Evolutionary conservation across 257 asterid genomes (phyloP), one percentile per base, ranked within the genome.

Genomic region (Capsicum pubescens): DNA sequence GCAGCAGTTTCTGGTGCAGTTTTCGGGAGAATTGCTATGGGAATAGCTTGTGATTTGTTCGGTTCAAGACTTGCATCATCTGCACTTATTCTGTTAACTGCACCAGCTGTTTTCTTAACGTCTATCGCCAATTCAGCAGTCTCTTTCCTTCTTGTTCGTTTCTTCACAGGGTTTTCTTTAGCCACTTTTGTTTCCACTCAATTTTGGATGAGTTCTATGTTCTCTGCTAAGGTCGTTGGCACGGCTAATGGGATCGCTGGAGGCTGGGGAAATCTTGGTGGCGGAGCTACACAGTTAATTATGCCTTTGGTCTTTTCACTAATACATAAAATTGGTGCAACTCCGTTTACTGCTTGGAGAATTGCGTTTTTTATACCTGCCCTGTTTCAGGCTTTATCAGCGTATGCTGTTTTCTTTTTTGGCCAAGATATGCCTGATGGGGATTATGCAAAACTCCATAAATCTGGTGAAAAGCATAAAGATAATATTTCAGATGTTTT

Each of bases 401-500:
- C 98, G 0, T 93, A 91, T 69, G 94, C 87, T 0, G 87, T 93
- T 36, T 92, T 92, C 91, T 91, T 93, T 69, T 81, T 94, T 3
- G 99, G 98, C 9, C 97, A 94, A 82, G 99, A 96, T 74, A 58
- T 94, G 69, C 98, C 99, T 0, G 97, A 94, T 57, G 99, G 99
- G 6, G 89, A 96, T 87, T 94, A 90, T 87, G 48, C 91, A 0
- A 64, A 87, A 61, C 90, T 95, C 1, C 96, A 94, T 0, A 89
- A 89, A 83, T 87, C 97, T 1, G 97, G 99, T 0, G 97, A 93
- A 8, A 94, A 90, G 35, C 94, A 95, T 52, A 91, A 89, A 46
- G 98, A 94, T 71, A 87, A 82, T 9, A 85, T 94, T 9, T 11
- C 61, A 0, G 50, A 85, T 39, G 96, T 94, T 9, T 7, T 94